Conservation (phyloP, 495 filamentous ascomycete genomes). For the Durotheca rogersii region DNA sequence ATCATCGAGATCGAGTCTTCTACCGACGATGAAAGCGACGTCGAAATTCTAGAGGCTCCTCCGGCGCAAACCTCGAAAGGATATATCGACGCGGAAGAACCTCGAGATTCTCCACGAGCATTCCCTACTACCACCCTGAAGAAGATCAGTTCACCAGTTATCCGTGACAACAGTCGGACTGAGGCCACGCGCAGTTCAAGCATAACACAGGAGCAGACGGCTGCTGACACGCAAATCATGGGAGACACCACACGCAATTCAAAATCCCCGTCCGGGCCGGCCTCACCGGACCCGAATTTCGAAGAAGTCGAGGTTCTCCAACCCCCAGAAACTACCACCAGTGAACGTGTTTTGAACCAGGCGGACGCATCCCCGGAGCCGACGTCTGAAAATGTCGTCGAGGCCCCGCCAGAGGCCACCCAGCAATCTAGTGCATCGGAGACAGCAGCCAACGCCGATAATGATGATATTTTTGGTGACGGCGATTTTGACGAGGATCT, state of each 20-base stretch:
- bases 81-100: not conserved
- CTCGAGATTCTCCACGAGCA: conserved; percentile 14
- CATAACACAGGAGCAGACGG: conserved; percentile 43
- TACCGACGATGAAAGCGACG: conserved; percentile 51
- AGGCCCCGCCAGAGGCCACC: conserved; percentile 7
- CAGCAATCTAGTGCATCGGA: conserved; percentile 6
- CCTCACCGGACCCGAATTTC: conserved; percentile 37
- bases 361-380: conserved; percentile 48
- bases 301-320: conserved; percentile 34
- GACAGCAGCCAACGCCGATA: conserved; percentile 1
- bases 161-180: conserved; percentile 1
- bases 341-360: conserved; percentile 15
- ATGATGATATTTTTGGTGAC: conserved; percentile 41
- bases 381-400: conserved; percentile 53
- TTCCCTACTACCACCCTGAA: conserved; percentile 28
- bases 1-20: conserved; percentile 50
- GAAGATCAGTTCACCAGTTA: conserved; percentile 18
- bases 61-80: conserved; percentile 20
- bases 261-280: conserved; percentile 4
- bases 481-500: conserved; percentile 53
- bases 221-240: conserved; percentile 31
- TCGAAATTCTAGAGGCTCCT: conserved; percentile 57
- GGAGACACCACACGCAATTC: conserved; percentile 4
- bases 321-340: conserved; percentile 20
- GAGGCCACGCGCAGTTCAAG: conserved; percentile 32